phyloP scores from a whole-genome alignment of 768 basidiomycete genomes.

The Phanerochaete carnosa region DNA sequence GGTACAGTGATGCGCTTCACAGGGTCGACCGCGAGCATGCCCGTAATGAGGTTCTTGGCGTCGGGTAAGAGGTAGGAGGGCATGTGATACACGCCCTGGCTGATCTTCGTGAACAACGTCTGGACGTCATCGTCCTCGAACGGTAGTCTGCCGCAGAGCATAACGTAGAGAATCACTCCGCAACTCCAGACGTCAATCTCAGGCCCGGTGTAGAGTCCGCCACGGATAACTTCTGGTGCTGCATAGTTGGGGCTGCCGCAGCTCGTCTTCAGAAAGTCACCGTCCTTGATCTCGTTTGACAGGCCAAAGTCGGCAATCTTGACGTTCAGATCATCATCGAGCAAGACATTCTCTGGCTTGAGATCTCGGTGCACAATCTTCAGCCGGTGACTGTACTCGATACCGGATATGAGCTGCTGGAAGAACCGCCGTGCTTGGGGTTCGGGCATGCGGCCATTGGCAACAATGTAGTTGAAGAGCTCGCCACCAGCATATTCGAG shows the following conservation, averaged over 20 bases:
- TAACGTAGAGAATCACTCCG: slow-evolving; percentile 98
- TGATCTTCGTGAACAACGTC: slow-evolving; percentile 90
- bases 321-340: slow-evolving; percentile 83
- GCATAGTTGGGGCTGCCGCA: slow-evolving; percentile 99
- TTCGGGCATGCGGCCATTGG: slow-evolving; percentile 90
- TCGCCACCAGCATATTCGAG: slow-evolving; percentile 96
- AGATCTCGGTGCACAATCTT: slow-evolving; percentile 98
- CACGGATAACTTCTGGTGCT: slow-evolving; percentile 95
- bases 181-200: slow-evolving; percentile 99
- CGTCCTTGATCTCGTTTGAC: slow-evolving; percentile 93
- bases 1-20: slow-evolving; percentile 92
- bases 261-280: slow-evolving; percentile 94
- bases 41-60: slow-evolving; percentile 72
- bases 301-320: slow-evolving; percentile 99
- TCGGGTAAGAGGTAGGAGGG: slow-evolving; percentile 79
- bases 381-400: slow-evolving; percentile 94
- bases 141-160: slow-evolving; percentile 92
- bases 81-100: slow-evolving; percentile 83
- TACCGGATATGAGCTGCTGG: slow-evolving; percentile 96
- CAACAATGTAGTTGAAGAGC: slow-evolving; percentile 96
- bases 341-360: slow-evolving; percentile 93
- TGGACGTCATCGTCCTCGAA: slow-evolving; percentile 98
- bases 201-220: slow-evolving; percentile 92
- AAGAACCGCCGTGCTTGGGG: slow-evolving; percentile 89
- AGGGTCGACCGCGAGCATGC: slow-evolving; percentile 94